Evolutionary conservation across 495 filamentous ascomycete genomes (phyloP).

Genomic region (Lentithecium fluviatile): DNA sequence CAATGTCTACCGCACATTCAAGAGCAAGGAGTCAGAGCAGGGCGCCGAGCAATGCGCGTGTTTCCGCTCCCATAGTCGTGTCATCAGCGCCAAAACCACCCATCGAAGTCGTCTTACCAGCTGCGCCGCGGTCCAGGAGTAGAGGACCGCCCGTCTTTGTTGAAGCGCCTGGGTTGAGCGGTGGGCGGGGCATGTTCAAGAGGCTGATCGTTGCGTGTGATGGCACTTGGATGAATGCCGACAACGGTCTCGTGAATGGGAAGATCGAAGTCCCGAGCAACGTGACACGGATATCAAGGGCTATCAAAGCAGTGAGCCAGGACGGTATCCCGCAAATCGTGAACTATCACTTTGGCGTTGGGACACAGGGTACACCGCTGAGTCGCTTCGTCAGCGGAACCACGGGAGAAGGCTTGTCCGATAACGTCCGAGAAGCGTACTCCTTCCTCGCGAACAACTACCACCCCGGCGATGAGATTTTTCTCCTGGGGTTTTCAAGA

Average conservation of each 20-base stretch:
- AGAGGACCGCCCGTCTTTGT: not conserved
- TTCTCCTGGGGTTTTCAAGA: slow-evolving; percentile 69
- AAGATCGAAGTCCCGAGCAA: slow-evolving; percentile 42
- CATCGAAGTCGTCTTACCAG: slow-evolving; percentile 3
- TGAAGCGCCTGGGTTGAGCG: slow-evolving; percentile 24
- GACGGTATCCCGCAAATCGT: slow-evolving; percentile 46
- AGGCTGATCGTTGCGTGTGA: slow-evolving; percentile 39
- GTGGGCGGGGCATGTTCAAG: slow-evolving; percentile 35
- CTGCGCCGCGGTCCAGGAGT: slow-evolving; percentile 4
- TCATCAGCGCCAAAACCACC: not conserved
- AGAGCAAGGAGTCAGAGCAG: not conserved
- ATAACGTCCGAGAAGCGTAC: slow-evolving; percentile 67
- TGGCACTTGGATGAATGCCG: slow-evolving; percentile 44
- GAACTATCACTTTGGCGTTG: slow-evolving; percentile 46
- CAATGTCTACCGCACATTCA: not conserved
- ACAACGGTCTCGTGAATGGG: slow-evolving; percentile 40
- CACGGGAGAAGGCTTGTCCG: slow-evolving; percentile 41
- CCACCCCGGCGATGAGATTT: slow-evolving; percentile 64
- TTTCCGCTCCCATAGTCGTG: not conserved
- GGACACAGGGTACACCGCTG: slow-evolving; percentile 36
- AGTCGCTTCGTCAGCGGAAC: slow-evolving; percentile 38
- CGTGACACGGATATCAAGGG: slow-evolving; percentile 45
- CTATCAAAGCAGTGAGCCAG: slow-evolving; percentile 41
- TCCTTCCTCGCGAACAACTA: slow-evolving; percentile 68
- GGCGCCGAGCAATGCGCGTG: not conserved